phyloP scores from a whole-genome alignment of 805 yeast species.

The Wickerhamiella kazuoi region DNA sequence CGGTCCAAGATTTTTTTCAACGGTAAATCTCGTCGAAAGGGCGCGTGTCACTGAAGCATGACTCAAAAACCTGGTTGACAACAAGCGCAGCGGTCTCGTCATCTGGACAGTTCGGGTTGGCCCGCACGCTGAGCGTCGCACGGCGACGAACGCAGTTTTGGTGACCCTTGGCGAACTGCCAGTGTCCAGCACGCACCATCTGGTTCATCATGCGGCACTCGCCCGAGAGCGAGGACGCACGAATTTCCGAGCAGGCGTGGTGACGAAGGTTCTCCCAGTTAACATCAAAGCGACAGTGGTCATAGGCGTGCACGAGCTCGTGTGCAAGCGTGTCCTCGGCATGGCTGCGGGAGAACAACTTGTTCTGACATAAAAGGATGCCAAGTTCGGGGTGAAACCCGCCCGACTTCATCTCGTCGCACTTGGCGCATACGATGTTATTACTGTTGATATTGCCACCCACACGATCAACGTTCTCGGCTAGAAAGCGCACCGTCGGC shows the following conservation, averaged over 20 bases:
- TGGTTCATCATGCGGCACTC: slow-evolving; percentile 88
- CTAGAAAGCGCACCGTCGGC: slow-evolving; percentile 76
- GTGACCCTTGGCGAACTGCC: slow-evolving; percentile 56
- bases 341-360: slow-evolving; percentile 56
- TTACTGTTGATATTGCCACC: slow-evolving; percentile 32
- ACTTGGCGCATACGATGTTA: slow-evolving; percentile 60
- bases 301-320: slow-evolving; percentile 87
- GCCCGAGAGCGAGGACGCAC: slow-evolving; percentile 86
- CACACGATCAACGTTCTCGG: slow-evolving; percentile 57
- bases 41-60: slow-evolving; percentile 86
- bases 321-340: slow-evolving; percentile 84
- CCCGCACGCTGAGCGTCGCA: slow-evolving; percentile 67
- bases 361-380: slow-evolving; percentile 69
- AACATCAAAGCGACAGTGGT: slow-evolving; percentile 70
- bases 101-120: slow-evolving; percentile 66
- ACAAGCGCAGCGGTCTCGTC: slow-evolving; percentile 57
- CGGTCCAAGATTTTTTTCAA: too few relatives aligned
- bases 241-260: slow-evolving; percentile 91
- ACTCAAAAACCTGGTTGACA: slow-evolving; percentile 78
- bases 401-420: slow-evolving; percentile 73
- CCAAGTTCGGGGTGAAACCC: slow-evolving; percentile 89
- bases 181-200: slow-evolving; percentile 36
- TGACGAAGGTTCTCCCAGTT: slow-evolving; percentile 74
- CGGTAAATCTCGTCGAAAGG: slow-evolving; percentile 88
- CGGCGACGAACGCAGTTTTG: slow-evolving; percentile 82